Evolutionary conservation across 2,329 filamentous ascomycete species (phyloP), one percentile per base, ranked within the genome.

Genomic region (Colletotrichum lupini): DNA sequence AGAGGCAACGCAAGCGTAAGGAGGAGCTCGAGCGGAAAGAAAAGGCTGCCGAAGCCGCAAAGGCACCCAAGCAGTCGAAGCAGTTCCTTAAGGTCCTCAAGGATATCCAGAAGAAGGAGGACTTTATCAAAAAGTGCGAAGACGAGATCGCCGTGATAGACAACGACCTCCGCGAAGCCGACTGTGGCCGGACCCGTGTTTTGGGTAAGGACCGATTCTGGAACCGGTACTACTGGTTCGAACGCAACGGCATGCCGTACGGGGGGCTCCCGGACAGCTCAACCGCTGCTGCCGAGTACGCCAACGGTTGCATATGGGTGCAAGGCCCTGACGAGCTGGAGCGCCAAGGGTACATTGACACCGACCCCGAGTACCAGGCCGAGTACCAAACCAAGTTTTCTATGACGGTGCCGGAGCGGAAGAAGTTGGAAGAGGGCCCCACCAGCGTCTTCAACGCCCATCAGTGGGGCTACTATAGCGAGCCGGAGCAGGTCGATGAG

Each of bases 211-310:
- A 99, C 83, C 92, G 97, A 57, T 99, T 98, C 87, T 98, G 96
- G 92, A 98, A 99, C 83, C 91, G 96, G 67, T 99, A 98, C 83
- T 98, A 97, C 87, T 99, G 97, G 96, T 98, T 98, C 81, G 97
- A 99, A 83, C 93, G 96, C 75, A 99, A 98, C 79, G 97, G 95
- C 28, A 98, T 98, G 95, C 97, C 97, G 0, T 98, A 96, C 79
- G 95, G 89, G 37, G 97, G 97, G 5, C 87, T 98, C 68, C 95
- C 95, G 0, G 91, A 90, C 76, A 97, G 95, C 82, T 98, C 95
- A 19, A 98, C 96, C 1, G 93, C 95, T 1, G 88, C 92, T 58
- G 95, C 96, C 26, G 92, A 90, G 9, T 99, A 98, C 80, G 95
- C 96, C 53, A 99, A 98, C 80, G 97, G 95, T 9, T 94, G 96